Base-by-base conservation (phyloP, 2,329 filamentous ascomycete species). In the Truncatella angustata region DNA sequence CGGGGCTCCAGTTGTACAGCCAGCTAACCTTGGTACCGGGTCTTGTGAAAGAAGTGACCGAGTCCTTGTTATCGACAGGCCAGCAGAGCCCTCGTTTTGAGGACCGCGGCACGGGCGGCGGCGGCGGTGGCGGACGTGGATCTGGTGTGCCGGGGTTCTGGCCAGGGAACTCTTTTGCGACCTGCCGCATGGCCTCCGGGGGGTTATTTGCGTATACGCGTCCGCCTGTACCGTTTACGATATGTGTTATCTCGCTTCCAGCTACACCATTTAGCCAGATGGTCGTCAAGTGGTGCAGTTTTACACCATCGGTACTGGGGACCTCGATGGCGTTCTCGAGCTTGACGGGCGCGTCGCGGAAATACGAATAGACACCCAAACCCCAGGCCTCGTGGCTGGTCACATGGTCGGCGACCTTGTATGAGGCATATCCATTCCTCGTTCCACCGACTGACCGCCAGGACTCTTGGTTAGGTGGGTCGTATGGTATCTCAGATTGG, bases 401-500 rank as follows among this genome's bases (percentile, higher is more conserved):
- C 21, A 68, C 66, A 5, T 21, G 24, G 24, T 63, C 62, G 20
- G 63, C 63, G 2, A 68, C 63, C 54, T 67, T 67, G 54, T 68
- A 68, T 18, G 66, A 68, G 24, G 66, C 63, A 23, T 59, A 68
- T 40, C 66, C 66, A 53, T 67, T 68, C 10, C 56, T 53, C 5
- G 21, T 36, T 21, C 62, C 60, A 35, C 55, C 55, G 18, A 54
- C 42, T 11, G 56, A 57, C 61, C 56, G 63, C 61, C 65, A 68
- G 4, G 59, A 59, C n/a, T 51, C 45, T 50, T 68, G 66, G 36
- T 61, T 51, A 1, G 66, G 66, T 12, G 65, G 65, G 28, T 67
- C 66, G 50, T 68, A 68, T 2, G 66, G 66, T 36, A 67, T 62
- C 52, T 68, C 66, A 44, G 65, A 67, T 55, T 68, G 66, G 51